phyloP scores from a whole-genome alignment of 2,329 filamentous ascomycete species.

The Fusarium musae region DNA sequence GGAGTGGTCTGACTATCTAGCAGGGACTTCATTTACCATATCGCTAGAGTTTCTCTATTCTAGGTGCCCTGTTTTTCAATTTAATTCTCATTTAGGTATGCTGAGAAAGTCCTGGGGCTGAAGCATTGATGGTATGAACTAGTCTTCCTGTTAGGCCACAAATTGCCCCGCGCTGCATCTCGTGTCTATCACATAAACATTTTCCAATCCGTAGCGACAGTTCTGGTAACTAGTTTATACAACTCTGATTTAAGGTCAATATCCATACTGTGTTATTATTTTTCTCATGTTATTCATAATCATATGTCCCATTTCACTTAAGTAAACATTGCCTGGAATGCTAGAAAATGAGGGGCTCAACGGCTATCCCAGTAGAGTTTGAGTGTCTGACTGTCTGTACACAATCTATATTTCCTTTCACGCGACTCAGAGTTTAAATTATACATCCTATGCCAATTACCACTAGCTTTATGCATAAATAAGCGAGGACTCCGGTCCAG shows the following conservation, averaged over 20 bases:
- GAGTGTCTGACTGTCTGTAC: accelerated
- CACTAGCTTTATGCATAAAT: accelerated
- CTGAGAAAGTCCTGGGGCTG: accelerated
- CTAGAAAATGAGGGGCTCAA: accelerated
- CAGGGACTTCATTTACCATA: accelerated
- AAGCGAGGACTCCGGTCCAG: neutral
- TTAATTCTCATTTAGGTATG: too few relatives aligned
- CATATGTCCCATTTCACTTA: accelerated
- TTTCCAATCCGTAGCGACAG: accelerated
- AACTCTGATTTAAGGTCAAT: accelerated
- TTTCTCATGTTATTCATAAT: accelerated
- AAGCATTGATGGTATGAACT: accelerated
- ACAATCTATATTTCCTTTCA: accelerated
- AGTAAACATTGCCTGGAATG: neutral
- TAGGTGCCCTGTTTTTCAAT: accelerated
- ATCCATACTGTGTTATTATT: accelerated
- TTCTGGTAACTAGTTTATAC: accelerated
- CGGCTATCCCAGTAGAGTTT: accelerated
- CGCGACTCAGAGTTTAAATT: neutral
- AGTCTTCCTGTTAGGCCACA: neutral
- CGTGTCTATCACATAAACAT: accelerated
- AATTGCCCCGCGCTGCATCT: neutral
- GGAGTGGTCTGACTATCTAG: accelerated
- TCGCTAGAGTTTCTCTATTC: accelerated
- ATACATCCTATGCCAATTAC: too few relatives aligned